Percentiles rank a stretch among this genome's conserved stretches.
Evolutionary conservation across 805 yeast genomes (phyloP).

Genomic region (Suhomyces sp.): DNA sequence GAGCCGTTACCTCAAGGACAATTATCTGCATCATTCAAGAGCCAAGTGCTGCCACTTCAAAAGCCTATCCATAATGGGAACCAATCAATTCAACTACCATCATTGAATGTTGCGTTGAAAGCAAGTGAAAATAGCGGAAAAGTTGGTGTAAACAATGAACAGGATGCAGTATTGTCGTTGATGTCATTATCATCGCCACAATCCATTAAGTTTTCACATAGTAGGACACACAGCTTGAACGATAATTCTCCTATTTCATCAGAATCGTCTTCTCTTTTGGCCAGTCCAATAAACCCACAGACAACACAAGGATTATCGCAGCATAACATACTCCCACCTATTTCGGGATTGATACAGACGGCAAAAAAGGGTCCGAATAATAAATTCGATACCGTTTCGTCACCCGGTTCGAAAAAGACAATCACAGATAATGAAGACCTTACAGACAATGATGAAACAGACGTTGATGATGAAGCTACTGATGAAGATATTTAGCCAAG

Average conservation of each 20-base stretch:
- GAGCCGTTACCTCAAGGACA: background rate
- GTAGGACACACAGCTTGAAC: constrained; percentile 10
- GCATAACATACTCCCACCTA: constrained; percentile 10
- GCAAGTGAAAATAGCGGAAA: background rate
- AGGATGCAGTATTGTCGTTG: constrained; percentile 55
- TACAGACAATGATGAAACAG: constrained; percentile 16
- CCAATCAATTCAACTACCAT: constrained; percentile 23
- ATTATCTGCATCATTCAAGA: background rate
- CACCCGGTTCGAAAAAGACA: constrained; percentile 2
- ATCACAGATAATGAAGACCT: background rate
- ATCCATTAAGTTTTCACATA: constrained; percentile 22
- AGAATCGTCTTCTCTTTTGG: constrained; percentile 6
- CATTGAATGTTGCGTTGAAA: constrained; percentile 26
- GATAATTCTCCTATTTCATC: constrained; percentile 8
- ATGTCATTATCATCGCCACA: constrained; percentile 58
- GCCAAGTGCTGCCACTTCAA: constrained; percentile 1
- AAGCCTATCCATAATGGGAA: background rate
- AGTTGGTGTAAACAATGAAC: constrained; percentile 37
- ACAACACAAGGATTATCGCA: constrained; percentile 1
- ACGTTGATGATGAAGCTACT: constrained; percentile 15
- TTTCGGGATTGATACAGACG: constrained; percentile 8
- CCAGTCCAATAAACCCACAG: constrained; percentile 12
- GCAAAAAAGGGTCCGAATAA: constrained; percentile 6
- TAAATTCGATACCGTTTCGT: no score
- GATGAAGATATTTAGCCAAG: constrained; percentile 13